Evolutionary conservation across 768 basidiomycete genomes (phyloP), one percentile per base, ranked within the genome.

Genomic region (Brasilioporus rufonigricans): DNA sequence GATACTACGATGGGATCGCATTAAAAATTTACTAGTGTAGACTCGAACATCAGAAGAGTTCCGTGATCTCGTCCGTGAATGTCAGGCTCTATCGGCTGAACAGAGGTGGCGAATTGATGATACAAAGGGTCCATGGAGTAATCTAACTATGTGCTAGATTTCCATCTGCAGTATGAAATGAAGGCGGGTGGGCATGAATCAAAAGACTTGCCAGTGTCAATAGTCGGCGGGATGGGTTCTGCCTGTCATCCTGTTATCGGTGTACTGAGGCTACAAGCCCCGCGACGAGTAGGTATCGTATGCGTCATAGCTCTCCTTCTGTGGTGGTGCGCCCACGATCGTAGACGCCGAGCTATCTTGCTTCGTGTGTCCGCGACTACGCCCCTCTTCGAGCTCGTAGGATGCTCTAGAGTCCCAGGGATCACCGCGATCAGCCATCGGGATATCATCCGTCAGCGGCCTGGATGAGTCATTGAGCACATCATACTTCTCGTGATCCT

Each of bases 401-500:
- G n/a, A 65, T 43, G 75, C 73, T 52, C 85, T 77, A 24, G 81
- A 74, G 52, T 89, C 83, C 86, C 87, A 91, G n/a, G 85, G 79
- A 63, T 86, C 85, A 58, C 73, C 76, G 50, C 86, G 84, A 59
- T 80, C 76, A 57, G 76, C 78, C 74, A 91, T 78, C 11, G 84
- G 83, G 32, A 87, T 85, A 60, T 87, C 84, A 60, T 74, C 73
- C 32, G 76, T 79, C 52, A 83, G 68, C 45, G 80, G 77, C 58
- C 76, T 76, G 13, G 76, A 74, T 4, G 82, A 71, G 59, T 86
- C 85, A 66, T 85, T 84, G 52, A 91, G 76, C 24, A 83, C 81
- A 64, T 88, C 85, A 64, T 91, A 94, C 63, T 87, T 85, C 58
- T 81, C 81, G 66, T 93, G 91, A 63, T 93, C 92, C n/a, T 75